Evolutionary conservation across 495 filamentous ascomycete genomes (phyloP).

Genomic region (Stereocaulon alpinum): DNA sequence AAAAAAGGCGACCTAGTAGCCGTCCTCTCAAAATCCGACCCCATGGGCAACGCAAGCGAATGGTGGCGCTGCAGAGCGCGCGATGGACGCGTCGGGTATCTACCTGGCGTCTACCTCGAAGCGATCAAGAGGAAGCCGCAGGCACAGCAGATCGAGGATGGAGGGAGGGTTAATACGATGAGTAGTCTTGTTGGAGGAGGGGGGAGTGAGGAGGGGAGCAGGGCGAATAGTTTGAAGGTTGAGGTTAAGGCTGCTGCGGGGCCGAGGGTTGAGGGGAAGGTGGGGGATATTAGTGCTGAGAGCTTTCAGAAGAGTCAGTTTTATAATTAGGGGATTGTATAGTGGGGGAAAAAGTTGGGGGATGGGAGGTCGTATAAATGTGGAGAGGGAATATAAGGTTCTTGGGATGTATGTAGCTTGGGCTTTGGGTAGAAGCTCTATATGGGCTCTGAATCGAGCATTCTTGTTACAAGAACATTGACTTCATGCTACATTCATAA

Average conservation of each 20-base stretch:
- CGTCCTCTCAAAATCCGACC: constrained; percentile 85
- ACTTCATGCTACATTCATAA: too few relatives aligned
- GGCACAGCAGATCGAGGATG: constrained; percentile 36
- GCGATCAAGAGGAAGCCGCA: constrained; percentile 59
- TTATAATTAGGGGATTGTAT: constrained; percentile 43
- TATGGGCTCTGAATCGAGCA: too few relatives aligned
- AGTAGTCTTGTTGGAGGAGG: constrained; percentile 23
- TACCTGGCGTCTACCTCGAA: constrained; percentile 84
- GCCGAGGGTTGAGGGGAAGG: constrained; percentile 24
- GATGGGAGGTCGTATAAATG: too few relatives aligned
- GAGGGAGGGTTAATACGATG: constrained; percentile 20
- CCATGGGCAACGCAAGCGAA: constrained; percentile 80
- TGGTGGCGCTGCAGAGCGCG: constrained; percentile 97
- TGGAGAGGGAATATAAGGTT: too few relatives aligned
- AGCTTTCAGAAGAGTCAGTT: constrained; percentile 89
- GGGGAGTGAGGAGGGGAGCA: constrained; percentile 31
- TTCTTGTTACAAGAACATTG: too few relatives aligned
- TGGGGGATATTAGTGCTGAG: constrained; percentile 58
- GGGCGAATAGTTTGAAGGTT: constrained; percentile 43
- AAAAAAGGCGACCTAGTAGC: constrained; percentile 95
- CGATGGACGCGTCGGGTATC: constrained; percentile 81
- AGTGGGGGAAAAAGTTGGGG: too few relatives aligned
- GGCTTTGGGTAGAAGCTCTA: too few relatives aligned
- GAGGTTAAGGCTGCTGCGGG: constrained; percentile 44
- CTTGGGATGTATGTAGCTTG: too few relatives aligned